These are phyloP conservation scores for Debaryomyces subglobosus DNA, from an alignment of 1,139 yeast species.

Conservation along the genomic window DNA sequence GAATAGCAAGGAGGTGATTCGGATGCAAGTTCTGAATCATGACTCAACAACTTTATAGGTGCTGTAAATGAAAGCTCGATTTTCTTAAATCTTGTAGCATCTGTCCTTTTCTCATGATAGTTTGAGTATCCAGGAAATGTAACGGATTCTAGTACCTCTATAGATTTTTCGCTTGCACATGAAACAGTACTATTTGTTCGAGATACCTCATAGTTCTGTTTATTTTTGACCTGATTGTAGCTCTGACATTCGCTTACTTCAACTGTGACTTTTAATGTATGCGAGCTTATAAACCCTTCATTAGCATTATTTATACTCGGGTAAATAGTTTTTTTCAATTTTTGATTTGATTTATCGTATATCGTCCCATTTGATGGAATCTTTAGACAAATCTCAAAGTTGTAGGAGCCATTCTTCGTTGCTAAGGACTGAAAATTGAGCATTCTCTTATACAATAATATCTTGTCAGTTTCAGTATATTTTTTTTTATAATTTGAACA, in stretches of 20 bases:
- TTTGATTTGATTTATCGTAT: slow-evolving; percentile 3
- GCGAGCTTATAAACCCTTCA: slow-evolving; percentile 15
- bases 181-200: slow-evolving; percentile 6
- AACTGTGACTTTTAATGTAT: slow-evolving; percentile 16
- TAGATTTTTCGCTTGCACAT: slow-evolving; percentile 7
- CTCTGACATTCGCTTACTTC: slow-evolving; percentile 16
- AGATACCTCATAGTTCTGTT: background rate
- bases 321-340: slow-evolving; percentile 13
- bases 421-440: slow-evolving; percentile 11
- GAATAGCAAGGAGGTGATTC: slow-evolving; percentile 17
- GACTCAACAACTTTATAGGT: slow-evolving; percentile 17
- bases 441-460: slow-evolving; percentile 11
- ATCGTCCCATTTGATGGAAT: slow-evolving; percentile 8
- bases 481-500: slow-evolving; percentile 2
- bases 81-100: slow-evolving; percentile 13
- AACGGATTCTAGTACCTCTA: background rate
- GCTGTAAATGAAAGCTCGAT: slow-evolving; percentile 20
- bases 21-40: slow-evolving; percentile 16
- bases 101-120: slow-evolving; percentile 13
- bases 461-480: slow-evolving; percentile 14
- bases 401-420: slow-evolving; percentile 5
- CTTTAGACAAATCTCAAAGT: slow-evolving; percentile 4
- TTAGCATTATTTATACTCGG: slow-evolving; percentile 13
- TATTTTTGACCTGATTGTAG: background rate
- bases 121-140: slow-evolving; percentile 16